Conservation (phyloP, 495 filamentous ascomycete species). For the Thozetella sp. region DNA sequence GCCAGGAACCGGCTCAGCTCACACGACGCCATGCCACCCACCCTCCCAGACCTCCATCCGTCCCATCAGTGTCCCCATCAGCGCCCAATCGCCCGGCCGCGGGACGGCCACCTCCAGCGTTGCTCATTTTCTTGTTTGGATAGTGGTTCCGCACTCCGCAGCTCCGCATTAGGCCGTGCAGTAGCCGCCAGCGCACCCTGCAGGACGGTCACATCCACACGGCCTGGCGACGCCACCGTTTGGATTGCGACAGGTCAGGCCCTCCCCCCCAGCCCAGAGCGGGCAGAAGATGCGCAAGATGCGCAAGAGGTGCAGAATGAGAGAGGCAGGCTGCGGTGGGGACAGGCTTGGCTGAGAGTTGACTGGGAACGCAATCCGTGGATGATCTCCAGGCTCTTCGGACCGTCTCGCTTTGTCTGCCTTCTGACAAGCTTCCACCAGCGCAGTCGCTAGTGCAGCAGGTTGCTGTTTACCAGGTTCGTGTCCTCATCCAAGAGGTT, state of each 20-base stretch:
- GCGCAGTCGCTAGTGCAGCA: neutral
- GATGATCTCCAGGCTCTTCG: neutral
- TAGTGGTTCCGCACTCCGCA: neutral
- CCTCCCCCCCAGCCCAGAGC: too few species aligned
- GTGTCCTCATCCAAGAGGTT: too few species aligned
- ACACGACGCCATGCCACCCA: neutral
- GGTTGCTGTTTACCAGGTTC: neutral
- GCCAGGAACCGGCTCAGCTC: too few species aligned
- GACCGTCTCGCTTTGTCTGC: neutral
- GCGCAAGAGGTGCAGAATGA: neutral
- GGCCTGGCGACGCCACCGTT: neutral
- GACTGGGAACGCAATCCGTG: neutral
- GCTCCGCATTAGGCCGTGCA: neutral
- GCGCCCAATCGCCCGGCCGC: neutral
- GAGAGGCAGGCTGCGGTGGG: neutral
- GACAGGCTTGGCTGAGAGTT: too few species aligned
- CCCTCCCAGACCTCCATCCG: neutral
- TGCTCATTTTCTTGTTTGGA: neutral
- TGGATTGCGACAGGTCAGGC: neutral
- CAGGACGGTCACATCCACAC: constrained; percentile 2
- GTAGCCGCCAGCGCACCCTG: constrained; percentile 1
- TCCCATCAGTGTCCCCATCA: too few species aligned
- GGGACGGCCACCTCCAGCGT: neutral
- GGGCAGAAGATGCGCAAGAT: neutral
- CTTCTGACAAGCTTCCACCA: neutral